Evolutionary conservation across 306 rosid genomes (phyloP), one percentile per base, ranked within the genome.

Genomic region (Leucaena leucocephala): DNA sequence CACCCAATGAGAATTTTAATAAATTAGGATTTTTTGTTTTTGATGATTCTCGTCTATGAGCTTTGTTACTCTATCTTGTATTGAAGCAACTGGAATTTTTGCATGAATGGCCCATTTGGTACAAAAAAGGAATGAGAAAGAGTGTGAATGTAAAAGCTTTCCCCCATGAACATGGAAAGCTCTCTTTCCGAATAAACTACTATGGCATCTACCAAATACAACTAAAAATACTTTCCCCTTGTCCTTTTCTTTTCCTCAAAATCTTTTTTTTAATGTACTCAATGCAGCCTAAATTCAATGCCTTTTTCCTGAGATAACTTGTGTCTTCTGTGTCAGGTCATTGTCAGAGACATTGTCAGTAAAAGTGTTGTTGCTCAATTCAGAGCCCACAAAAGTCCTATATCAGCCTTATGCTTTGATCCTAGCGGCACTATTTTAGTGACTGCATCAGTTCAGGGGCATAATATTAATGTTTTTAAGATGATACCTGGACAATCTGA

Each of bases 331-430:
- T 38, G 43, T 38, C 87, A 92, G 97, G 96, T 90, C 71, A 88
- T 93, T 82, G 89, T 93, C 73, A 88, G 86, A 84, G 97, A 93
- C 73, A 84, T 89, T 58, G 82, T 87, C 59, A 85, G 84, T 83
- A 93, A 90, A 84, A 74, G 19, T 68, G 86, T 88, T 71, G 59
- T 93, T 85, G 77, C 91, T 11, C 97, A 93, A 82, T 90, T 93
- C 84, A 88, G 79, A 76, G 96, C 97, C 2, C 97, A 93, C 84
- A 87, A 70, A 80, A 89, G 96, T 85, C 90, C 96, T 8, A 89
- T 93, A 78, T 93, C 96, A 45, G 96, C 97, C 8, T 81, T 93
- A 80, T 85, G 90, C 90, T 93, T 89, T 70, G 96, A 93, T 81
- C 92, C 92, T 35, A 93, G 93, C 27, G 96, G 97, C 72, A 90